Base-by-base conservation (phyloP, 805 yeast species). In the Suhomyces pyralidae region DNA sequence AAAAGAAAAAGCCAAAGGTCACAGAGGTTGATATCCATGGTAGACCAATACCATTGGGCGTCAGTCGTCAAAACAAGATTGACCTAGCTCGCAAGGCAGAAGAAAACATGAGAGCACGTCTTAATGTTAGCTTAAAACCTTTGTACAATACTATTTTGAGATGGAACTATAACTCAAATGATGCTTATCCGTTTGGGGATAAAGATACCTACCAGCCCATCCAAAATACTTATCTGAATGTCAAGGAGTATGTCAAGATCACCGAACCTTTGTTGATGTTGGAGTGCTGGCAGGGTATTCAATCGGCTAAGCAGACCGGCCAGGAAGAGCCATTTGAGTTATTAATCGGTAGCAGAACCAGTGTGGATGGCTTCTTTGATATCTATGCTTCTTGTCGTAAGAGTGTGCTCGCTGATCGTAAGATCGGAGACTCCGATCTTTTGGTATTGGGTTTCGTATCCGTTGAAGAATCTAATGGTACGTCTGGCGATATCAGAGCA, bases 231-330 rank as follows among this genome's bases (percentile, higher is more conserved):
- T 94, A 89, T 62, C 52, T 61, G 0, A 71, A 80, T 48, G 83
- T 84, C 4, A 73, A 71, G n/a, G 90, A 87, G 2, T 94, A 96
- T 62, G 81, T 80, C 46, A 73, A 75, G 34, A 77, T 81, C 1
- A 86, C 90, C 67, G 88, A 85, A 58, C 99, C 99, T 0, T 74
- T 94, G 43, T 71, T 94, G 44, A 70, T 92, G 64, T 70, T 93
- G 40, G 99, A 94, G 70, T 88, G 96, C 57, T 96, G 98, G 97
- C 96, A 92, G 62, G 87, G 90, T 0, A 81, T 94, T 25, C 86
- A 84, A 58, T 78, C 89, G 4, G 83, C 94, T 0, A 84, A 87
- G 56, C 82, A 82, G 48, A 82, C 88, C 15, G 80, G 80, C 8
- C 81, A 80, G 47, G 78, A 75, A 51, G 69, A 61, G 5, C 91